Evolutionary conservation across 371 early-diverging fungal species (phyloP).

Genomic region (Mucor plumbeus): DNA sequence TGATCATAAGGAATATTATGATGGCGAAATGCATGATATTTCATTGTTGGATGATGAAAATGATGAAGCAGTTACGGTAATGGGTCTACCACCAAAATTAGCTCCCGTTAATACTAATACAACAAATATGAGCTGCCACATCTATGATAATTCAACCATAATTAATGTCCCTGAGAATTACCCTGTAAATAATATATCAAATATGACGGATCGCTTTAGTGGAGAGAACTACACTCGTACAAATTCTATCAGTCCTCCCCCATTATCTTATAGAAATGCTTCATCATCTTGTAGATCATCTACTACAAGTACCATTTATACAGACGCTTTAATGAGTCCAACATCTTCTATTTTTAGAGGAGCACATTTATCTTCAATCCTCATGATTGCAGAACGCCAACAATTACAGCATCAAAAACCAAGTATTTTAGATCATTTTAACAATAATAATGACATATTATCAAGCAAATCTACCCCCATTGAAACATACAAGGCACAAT

Average conservation of each 20-base stretch:
- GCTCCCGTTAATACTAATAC: background rate
- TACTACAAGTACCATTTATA: constrained; percentile 2
- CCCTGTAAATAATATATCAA: background rate
- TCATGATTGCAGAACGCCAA: constrained; percentile 25
- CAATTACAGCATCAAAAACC: constrained; percentile 20
- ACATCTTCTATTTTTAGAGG: background rate
- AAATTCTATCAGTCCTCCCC: background rate
- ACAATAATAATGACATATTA: background rate
- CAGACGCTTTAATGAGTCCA: constrained; percentile 16
- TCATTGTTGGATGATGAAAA: constrained; percentile 13
- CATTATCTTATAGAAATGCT: background rate
- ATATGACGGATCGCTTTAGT: background rate
- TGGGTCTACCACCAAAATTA: background rate
- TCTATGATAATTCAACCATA: background rate
- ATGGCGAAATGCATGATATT: background rate
- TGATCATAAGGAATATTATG: background rate
- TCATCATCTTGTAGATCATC: constrained; percentile 8
- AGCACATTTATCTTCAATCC: background rate
- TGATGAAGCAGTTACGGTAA: background rate
- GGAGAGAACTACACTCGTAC: background rate
- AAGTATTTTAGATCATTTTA: constrained; percentile 9
- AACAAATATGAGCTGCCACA: background rate
- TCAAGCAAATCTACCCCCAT: constrained; percentile 1
- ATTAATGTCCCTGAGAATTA: background rate
- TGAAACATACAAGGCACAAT: constrained; percentile 26